Evolutionary conservation across 176 grass and related monocot species (phyloP), one percentile per base, ranked within the genome.

Genomic region (Stipa capillata): DNA sequence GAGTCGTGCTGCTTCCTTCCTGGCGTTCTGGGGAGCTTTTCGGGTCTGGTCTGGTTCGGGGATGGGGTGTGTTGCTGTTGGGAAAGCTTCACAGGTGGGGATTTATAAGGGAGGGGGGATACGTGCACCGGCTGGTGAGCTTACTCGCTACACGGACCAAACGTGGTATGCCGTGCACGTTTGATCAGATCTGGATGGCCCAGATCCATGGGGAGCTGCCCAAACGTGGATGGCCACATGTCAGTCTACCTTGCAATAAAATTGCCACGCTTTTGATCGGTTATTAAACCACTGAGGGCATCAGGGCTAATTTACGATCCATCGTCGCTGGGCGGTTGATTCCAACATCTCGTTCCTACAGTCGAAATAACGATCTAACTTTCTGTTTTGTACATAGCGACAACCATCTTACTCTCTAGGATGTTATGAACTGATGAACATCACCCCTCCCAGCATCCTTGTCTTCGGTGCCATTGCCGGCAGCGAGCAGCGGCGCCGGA

Each of bases 121-220:
- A 24, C 79, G 73, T 78, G 73, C 47, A 65, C 85, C 65, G 21
- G 56, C 79, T 0, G 80, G 86, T 79, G 45, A 74, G 17, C 47
- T 48, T 49, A 88, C 67, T 58, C 3, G 48, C 45, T 44, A 25
- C 7, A 18, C 65, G 28, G n/a, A n/a, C n/a, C n/a, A n/a, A n/a
- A n/a, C n/a, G n/a, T 0, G 20, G 6, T 34, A 12, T 25, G 3
- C 55, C 0, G 2, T 0, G 11, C 25, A 0, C 47, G 73, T 45
- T 0, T 13, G 80, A 43, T 87, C 47, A 0, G 10, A 4, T 0
- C 35, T 39, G 47, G 73, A 87, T 79, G 73, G 79, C 17, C 3
- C 0, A 0, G 65, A 65, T 83, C 0, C 5, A 2, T 1, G 36
- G 1, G 4, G 12, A 17, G 71, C 4, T 31, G 63, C 9, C 64